Base-by-base conservation (phyloP, 192 early-diverging fungal genomes). In the Lunasporangiospora selenospora region DNA sequence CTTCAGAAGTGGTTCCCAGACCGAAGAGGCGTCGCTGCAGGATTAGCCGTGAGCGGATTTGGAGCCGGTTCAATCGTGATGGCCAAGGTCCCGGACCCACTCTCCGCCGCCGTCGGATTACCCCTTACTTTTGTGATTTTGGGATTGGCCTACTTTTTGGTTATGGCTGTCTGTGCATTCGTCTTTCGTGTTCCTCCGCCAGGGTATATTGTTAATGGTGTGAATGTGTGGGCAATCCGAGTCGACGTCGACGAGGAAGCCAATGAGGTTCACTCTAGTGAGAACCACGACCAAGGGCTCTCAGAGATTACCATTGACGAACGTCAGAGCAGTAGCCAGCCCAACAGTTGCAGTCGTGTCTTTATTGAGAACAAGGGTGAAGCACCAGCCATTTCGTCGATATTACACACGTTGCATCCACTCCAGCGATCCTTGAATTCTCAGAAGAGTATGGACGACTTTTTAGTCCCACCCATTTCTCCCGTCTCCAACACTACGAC, bases 21-120 rank as follows among this genome's bases (percentile, higher is more conserved):
- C 21, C 76, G 78, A 2, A 80, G 85, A 21, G 87, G 85, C 15
- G 73, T 83, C 4, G 85, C 85, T 7, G 80, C 83, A 27, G 85
- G 85, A 11, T 71, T 87, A 33, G 89, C 89, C 13, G 90, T 90
- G 52, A 87, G 86, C 71, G 89, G 88, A 7, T 92, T 92, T 73
- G 91, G 88, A 40, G 88, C 82, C 27, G 91, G 91, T 1, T 83
- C 85, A 18, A 85, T 90, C 50, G 85, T 88, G 13, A 86, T 87
- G 51, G 85, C 88, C 42, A 82, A 81, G 63, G 83, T 87, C 43
- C 88, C 87, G 44, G 80, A 83, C 33, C 75, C 73, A 47, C 82
- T 92, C 15, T 65, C 90, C 41, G 78, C 80, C 16, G 37, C 66
- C 40, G 75, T 82, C 0, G 85, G 81, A 18, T 70, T 90, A 13